phyloP scores from a whole-genome alignment of 2,329 filamentous ascomycete species.

The Diaporthe nobilis region DNA sequence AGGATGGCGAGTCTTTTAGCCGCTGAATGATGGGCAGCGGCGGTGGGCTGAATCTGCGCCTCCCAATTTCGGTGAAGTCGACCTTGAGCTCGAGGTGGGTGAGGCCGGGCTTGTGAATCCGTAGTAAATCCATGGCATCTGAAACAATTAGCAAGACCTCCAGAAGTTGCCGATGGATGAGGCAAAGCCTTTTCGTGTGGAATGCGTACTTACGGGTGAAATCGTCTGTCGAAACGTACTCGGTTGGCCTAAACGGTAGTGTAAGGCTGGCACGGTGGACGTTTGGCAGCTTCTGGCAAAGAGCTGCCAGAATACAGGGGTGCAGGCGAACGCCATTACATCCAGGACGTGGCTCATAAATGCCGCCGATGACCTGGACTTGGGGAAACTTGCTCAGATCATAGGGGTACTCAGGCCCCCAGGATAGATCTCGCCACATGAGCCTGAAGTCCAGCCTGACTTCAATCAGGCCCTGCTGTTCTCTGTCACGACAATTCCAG shows the following conservation, averaged over 20 bases:
- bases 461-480: neutral
- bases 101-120: neutral
- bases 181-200: neutral
- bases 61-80: neutral
- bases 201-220: neutral
- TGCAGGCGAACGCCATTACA: no score
- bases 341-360: no score
- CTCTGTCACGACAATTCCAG: neutral
- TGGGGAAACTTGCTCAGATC: neutral
- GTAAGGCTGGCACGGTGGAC: neutral
- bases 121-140: neutral
- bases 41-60: no score
- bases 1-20: neutral
- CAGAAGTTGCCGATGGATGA: no score
- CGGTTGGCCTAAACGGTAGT: neutral
- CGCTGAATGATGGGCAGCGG: neutral
- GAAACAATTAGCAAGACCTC: neutral
- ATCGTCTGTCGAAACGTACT: neutral
- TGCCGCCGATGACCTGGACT: neutral
- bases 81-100: neutral
- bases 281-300: neutral
- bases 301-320: neutral
- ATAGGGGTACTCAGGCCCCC: no score
- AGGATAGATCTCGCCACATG: no score
- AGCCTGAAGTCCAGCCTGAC: neutral